Evolutionary conservation across 768 basidiomycete genomes (phyloP).

Genomic region (Clavulina sp.): DNA sequence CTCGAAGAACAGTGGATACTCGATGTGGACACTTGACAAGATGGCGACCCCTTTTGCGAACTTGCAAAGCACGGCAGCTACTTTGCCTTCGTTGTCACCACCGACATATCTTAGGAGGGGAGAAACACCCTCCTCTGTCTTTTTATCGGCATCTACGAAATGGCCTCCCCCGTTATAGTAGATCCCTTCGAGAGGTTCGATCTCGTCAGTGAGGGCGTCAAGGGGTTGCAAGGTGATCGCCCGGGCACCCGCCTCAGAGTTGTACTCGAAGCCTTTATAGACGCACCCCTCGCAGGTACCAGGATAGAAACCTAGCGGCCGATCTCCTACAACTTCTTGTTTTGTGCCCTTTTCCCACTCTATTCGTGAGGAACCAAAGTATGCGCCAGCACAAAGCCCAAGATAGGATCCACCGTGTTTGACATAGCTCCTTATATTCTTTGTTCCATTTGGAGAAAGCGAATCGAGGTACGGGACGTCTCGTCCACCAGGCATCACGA

Average conservation of each 20-base stretch:
- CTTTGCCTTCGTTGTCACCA: slow-evolving; percentile 13
- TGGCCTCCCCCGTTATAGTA: slow-evolving; percentile 31
- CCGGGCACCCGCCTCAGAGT: slow-evolving; percentile 26
- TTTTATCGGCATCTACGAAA: slow-evolving; percentile 17
- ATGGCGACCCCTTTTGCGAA: slow-evolving; percentile 33
- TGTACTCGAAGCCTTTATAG: slow-evolving; percentile 26
- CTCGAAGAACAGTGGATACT: slow-evolving; percentile 31
- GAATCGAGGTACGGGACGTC: slow-evolving; percentile 25
- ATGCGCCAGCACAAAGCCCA: slow-evolving; percentile 44
- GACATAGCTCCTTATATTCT: slow-evolving; percentile 40
- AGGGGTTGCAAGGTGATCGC: slow-evolving; percentile 18
- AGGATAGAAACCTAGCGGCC: slow-evolving; percentile 28
- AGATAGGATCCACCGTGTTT: slow-evolving; percentile 54
- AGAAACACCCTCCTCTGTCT: slow-evolving; percentile 9
- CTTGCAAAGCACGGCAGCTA: slow-evolving; percentile 23
- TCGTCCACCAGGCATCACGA: slow-evolving; percentile 56
- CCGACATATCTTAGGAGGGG: slow-evolving; percentile 23
- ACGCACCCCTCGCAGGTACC: slow-evolving; percentile 25
- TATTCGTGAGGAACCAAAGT: slow-evolving; percentile 27
- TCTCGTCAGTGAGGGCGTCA: slow-evolving; percentile 12
- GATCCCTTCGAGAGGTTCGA: slow-evolving; percentile 15
- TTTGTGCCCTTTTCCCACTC: slow-evolving; percentile 24
- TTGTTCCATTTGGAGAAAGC: slow-evolving; percentile 21
- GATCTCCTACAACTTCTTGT: slow-evolving; percentile 22
- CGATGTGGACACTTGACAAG: slow-evolving; percentile 41